phyloP scores from a whole-genome alignment of 1,139 yeast species.

The Magnusiomyces suaveolens region DNA sequence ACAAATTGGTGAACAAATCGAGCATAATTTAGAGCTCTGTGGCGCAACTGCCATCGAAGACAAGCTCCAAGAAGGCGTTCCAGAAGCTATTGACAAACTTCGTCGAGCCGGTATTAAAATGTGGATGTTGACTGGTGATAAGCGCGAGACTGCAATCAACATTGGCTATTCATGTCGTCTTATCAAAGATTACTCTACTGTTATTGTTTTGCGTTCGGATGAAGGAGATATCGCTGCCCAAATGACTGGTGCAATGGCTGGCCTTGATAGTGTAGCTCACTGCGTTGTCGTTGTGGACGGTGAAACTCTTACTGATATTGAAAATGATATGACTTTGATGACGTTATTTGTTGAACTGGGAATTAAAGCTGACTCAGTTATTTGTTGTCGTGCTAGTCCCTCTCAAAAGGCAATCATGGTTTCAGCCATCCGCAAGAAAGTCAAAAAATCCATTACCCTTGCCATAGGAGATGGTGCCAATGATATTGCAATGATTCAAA shows the following conservation, averaged over 20 bases:
- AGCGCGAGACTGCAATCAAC: constrained; percentile 93
- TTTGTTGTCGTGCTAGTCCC: constrained; percentile 90
- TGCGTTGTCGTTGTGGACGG: constrained; percentile 94
- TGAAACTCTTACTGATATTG: constrained; percentile 61
- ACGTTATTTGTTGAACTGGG: constrained; percentile 75
- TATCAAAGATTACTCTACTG: constrained; percentile 86
- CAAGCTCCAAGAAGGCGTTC: constrained; percentile 94
- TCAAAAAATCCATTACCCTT: constrained; percentile 60
- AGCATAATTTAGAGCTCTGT: constrained; percentile 50
- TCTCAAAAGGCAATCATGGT: constrained; percentile 88
- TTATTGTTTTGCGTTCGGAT: constrained; percentile 60
- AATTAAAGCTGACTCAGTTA: constrained; percentile 78
- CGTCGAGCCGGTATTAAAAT: constrained; percentile 87
- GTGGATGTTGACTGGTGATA: constrained; percentile 99
- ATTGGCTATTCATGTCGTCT: constrained; percentile 91
- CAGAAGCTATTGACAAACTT: constrained; percentile 84
- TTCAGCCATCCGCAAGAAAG: constrained; percentile 78
- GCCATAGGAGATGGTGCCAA: constrained; percentile 99
- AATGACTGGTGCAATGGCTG: constrained; percentile 52
- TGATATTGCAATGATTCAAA: constrained; percentile 97
- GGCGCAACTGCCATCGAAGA: constrained; percentile 99
- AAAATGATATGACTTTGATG: constrained; percentile 59
- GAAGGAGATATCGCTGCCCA: constrained; percentile 38
- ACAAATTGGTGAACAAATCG: constrained; percentile 74
- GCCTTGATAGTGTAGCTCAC: constrained; percentile 69